Evolutionary conservation across 164 flowering plant genomes (phyloP).

Genomic region (Magnolia changhungtana): DNA sequence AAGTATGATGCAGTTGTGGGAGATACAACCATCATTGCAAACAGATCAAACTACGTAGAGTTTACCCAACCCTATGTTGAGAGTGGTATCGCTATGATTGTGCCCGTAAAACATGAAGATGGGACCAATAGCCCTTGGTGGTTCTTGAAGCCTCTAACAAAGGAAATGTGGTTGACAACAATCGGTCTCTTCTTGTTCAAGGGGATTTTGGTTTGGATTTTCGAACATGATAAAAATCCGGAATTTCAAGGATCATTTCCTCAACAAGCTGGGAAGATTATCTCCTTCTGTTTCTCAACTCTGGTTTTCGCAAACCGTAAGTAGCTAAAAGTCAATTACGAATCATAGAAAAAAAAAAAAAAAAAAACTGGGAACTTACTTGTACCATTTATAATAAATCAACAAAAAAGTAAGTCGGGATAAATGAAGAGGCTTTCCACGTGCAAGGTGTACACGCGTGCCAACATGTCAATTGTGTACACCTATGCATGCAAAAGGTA

Average conservation of each 20-base stretch:
- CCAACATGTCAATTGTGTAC: too few species aligned
- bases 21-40: conserved; percentile 3
- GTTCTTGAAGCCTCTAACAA: conserved; percentile 7
- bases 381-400: too few species aligned
- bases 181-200: not conserved
- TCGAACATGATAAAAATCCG: conserved; percentile 2
- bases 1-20: conserved; percentile 8
- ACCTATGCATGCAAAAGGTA: too few species aligned
- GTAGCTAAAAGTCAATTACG: not conserved
- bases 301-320: conserved; percentile 12
- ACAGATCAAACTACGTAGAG: conserved; percentile 5
- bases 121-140: not conserved
- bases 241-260: conserved; percentile 2
- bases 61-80: conserved; percentile 7
- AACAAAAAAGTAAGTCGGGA: too few species aligned
- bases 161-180: conserved; percentile 5
- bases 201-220: conserved; percentile 9
- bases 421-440: too few species aligned
- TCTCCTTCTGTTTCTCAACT: conserved; percentile 8
- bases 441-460: too few species aligned
- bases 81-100: conserved; percentile 9
- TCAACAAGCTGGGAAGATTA: not conserved
- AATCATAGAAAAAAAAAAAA: too few species aligned
- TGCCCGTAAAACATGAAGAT: not conserved
- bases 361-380: too few species aligned